Evolutionary conservation across 2,329 filamentous ascomycete species (phyloP).

Genomic region (Sporothrix pseudoabietina): DNA sequence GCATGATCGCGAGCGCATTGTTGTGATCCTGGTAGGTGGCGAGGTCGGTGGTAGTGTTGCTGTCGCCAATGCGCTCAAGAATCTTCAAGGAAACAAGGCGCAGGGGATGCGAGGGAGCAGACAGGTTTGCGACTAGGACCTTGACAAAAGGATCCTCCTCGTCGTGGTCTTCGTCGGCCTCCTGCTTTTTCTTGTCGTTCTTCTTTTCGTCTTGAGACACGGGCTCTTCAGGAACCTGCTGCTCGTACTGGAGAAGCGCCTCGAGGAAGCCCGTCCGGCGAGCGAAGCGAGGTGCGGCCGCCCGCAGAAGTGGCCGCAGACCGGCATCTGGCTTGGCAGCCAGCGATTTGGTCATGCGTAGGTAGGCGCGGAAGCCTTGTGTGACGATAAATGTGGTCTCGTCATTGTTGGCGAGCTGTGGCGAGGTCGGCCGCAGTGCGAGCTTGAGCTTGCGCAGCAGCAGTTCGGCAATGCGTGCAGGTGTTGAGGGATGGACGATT

Average conservation of each 20-base stretch:
- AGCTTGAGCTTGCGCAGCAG: constrained; percentile 67
- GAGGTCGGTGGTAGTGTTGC: constrained; percentile 49
- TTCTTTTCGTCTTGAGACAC: constrained; percentile 11
- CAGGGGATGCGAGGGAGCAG: constrained; percentile 72
- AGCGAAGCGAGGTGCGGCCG: constrained; percentile 66
- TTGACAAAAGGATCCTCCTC: constrained; percentile 64
- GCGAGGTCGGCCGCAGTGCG: constrained; percentile 62
- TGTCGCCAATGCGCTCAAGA: constrained; percentile 47
- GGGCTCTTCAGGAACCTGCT: constrained; percentile 36
- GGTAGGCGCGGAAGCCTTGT: constrained; percentile 72
- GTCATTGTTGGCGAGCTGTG: constrained; percentile 55
- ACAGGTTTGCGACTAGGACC: constrained; percentile 72
- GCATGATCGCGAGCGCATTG: constrained; percentile 63
- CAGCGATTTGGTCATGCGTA: constrained; percentile 61
- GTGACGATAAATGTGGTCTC: constrained; percentile 74
- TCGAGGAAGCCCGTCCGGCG: constrained; percentile 67
- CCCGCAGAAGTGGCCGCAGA: constrained; percentile 66
- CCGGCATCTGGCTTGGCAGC: constrained; percentile 60
- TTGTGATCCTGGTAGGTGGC: constrained; percentile 53
- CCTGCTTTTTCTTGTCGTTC: constrained; percentile 27
- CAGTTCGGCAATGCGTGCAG: constrained; percentile 65
- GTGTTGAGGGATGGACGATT: constrained; percentile 65
- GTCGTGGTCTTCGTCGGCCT: constrained; percentile 41
- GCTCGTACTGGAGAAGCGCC: constrained; percentile 61
- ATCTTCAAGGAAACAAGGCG: constrained; percentile 73